These are phyloP conservation scores for Fusarium praegraminearum DNA, from an alignment of 2,329 filamentous ascomycete genomes.

Conservation along the genomic window DNA sequence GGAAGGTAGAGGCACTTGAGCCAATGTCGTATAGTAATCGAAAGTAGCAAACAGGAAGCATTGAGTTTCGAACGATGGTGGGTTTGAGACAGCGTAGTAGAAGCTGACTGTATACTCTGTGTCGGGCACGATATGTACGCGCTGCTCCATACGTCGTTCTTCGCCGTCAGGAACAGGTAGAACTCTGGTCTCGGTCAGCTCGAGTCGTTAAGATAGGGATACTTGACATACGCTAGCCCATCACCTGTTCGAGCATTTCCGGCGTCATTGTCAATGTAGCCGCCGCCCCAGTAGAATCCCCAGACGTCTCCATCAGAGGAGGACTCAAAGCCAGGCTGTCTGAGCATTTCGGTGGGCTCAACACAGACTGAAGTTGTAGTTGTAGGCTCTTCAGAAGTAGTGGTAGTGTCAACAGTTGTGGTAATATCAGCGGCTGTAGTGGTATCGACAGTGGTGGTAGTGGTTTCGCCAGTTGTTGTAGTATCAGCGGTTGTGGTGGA, in stretches of 20 bases:
- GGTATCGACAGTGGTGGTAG: background rate
- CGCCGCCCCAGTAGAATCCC: constrained; percentile 21
- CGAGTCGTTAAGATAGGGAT: rapidly evolving
- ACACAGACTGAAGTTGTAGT: constrained; percentile 13
- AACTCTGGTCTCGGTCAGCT: rapidly evolving
- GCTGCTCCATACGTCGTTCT: constrained; percentile 18
- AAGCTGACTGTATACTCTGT: constrained; percentile 8
- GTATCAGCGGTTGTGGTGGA: background rate
- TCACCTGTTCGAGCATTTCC: background rate
- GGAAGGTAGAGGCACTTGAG: background rate
- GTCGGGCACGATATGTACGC: background rate
- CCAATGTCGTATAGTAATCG: constrained; percentile 4
- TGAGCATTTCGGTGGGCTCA: constrained; percentile 11
- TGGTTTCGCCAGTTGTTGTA: background rate
- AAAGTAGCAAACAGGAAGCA: constrained; percentile 4
- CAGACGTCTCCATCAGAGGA: background rate
- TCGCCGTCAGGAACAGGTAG: background rate
- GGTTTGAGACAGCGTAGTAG: background rate
- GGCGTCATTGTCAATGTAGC: background rate
- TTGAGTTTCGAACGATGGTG: background rate
- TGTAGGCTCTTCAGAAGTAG: constrained; percentile 1
- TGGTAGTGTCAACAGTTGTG: background rate
- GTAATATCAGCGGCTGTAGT: background rate
- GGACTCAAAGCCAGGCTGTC: constrained; percentile 1
- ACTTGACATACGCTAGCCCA: background rate